Evolutionary conservation across 306 rosid species (phyloP), one percentile per base, ranked within the genome.

Genomic region (Cicer bijugum): DNA sequence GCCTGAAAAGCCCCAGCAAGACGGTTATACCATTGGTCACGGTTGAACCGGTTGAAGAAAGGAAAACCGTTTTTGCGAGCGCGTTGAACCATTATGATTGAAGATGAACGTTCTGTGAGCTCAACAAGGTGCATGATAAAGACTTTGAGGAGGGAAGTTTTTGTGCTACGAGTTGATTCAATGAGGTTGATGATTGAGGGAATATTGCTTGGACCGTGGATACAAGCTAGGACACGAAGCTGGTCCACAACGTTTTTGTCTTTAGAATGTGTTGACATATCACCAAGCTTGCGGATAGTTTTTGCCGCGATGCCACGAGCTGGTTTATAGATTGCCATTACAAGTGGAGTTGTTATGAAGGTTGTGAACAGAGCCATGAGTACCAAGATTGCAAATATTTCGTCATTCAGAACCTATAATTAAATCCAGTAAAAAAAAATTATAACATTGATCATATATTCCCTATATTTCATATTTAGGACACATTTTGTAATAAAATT

Each of bases 291-390:
- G 3, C 91, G 85, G 57, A 37, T 86, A 8, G 84, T 66, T 16
- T 47, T 81, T 5, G 12, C 0, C 19, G 74, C 7, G 35, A 42
- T 40, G n/a, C 81, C 77, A 3, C 94, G 87, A 0, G 92, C 86
- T 4, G 96, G 91, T 66, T 85, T 89, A 74, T 91, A 86, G 6
- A 93, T 69, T 19, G 90, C 92, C 92, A 89, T 88, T 19, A 89
- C 96, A 0, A 83, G 9, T 9, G 96, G 97, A 8, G 96, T 89
- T 55, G 97, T 93, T 28, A 93, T 87, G 83, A 93, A 93, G 67
- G 98, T 93, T 0, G 97, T 91, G 73, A 91, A 87, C 4, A 93
- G 81, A 28, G 97, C 98, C 98, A 91, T 93, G 0, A 93, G 88
- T 1, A 93, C 97, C 56, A 93, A 75, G 20, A 93, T 87, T n/a